Base-by-base conservation (phyloP, 2,329 filamentous ascomycete genomes). In the Cladosporium sp. region DNA sequence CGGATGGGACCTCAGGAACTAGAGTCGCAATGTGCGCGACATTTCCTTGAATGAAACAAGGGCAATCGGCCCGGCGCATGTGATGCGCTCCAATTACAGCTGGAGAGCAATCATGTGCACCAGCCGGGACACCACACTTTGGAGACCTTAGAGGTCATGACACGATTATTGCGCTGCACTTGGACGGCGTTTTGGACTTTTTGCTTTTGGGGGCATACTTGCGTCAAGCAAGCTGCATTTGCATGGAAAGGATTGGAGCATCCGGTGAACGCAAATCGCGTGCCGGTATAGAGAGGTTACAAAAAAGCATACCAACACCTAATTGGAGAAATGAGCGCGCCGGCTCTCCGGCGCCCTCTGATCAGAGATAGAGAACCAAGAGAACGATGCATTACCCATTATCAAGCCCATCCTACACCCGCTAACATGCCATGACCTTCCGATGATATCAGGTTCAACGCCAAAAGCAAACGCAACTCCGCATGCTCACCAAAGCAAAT, bases 1-100 rank as follows among this genome's bases (percentile, higher is more conserved):
- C 49, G 56, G 56, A 3, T 45, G 37, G 45, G 38, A 42, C 7
- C 14, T 59, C 17, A 36, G 56, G 25, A 59, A 59, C 56, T 56
- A 56, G 43, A 47, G 12, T 12, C 28, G 43, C 28, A 22, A 14
- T 17, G 11, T 6, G 9, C 8, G 43, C 15, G 43, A 47, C 43
- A 47, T 17, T n/a, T 20, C 8, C 17, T 42, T n/a, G 20, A 14
- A 25, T 22, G 9, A 12, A 34, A 11, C 30, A 34, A 2, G 25
- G 6, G 9, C 9, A 2, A 34, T 34, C 30, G 30, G 11, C 30
- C 9, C 9, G 30, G 30, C 30, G 30, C 43, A 30, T 11, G 25
- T 14, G 42, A 19, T 25, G 25, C 22, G 42, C 11, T 30, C 19
- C 22, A 20, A 11, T 5, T 22, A 30, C 11, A 17, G 17, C 3